A percentile compares a stretch with the other conserved stretches of the same genome.
These are phyloP conservation scores for Phlegmacium glaucopus DNA, from an alignment of 768 basidiomycete genomes.

Conservation along the genomic window DNA sequence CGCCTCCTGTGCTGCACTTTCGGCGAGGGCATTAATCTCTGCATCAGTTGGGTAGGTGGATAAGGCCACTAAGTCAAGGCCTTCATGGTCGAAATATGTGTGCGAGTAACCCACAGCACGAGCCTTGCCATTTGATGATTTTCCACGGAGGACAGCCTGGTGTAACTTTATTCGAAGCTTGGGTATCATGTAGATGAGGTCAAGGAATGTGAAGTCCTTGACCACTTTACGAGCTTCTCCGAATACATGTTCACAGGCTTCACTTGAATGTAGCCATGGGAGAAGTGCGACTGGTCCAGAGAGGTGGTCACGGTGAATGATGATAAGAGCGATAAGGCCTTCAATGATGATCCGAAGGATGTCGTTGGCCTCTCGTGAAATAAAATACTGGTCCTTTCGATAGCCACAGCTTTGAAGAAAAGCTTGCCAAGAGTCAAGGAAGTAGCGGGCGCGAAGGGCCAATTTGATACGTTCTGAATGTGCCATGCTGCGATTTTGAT, in stretches of 20 bases:
- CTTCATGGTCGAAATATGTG: slow-evolving; percentile 15
- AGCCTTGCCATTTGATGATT: slow-evolving; percentile 1
- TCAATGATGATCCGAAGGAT: slow-evolving; percentile 26
- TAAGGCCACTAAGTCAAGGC: slow-evolving; percentile 13
- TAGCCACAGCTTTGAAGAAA: slow-evolving; percentile 16
- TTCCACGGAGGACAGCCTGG: neutral
- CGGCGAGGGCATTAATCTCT: slow-evolving; percentile 10
- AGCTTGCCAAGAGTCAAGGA: slow-evolving; percentile 19
- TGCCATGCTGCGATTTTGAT: slow-evolving; percentile 19
- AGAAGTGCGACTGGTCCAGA: slow-evolving; percentile 19
- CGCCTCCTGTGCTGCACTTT: slow-evolving; percentile 12
- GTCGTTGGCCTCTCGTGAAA: slow-evolving; percentile 13
- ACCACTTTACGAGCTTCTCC: slow-evolving; percentile 21
- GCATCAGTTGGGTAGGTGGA: slow-evolving; percentile 15
- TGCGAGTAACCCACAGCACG: slow-evolving; percentile 11
- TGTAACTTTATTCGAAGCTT: slow-evolving; percentile 3
- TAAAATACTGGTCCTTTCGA: slow-evolving; percentile 15
- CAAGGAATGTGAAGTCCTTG: slow-evolving; percentile 14
- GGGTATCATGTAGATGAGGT: slow-evolving; percentile 10
- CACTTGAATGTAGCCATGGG: slow-evolving; percentile 26
- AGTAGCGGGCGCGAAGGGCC: slow-evolving; percentile 7
- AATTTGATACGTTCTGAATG: slow-evolving; percentile 14
- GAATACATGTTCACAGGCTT: too few species aligned
- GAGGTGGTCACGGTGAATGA: slow-evolving; percentile 31
- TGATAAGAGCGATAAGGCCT: slow-evolving; percentile 25